A percentile compares a stretch with the other conserved stretches of the same genome.
Evolutionary conservation across 768 basidiomycete species (phyloP).

Genomic region (Tricholomella constricta): DNA sequence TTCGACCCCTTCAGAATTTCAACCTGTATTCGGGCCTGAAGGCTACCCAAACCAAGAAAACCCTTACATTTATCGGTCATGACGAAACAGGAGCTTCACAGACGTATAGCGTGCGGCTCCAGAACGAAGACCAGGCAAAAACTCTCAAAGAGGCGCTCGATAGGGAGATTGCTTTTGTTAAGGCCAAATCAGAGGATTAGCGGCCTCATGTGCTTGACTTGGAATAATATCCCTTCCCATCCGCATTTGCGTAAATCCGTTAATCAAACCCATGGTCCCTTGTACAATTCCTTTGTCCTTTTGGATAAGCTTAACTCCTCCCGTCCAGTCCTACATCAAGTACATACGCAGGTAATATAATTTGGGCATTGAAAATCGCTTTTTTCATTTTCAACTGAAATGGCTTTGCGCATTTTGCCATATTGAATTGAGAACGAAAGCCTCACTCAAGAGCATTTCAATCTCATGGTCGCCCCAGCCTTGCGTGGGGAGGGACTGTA

Average conservation of each 20-base stretch:
- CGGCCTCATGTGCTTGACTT: background rate
- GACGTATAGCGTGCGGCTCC: constrained; percentile 63
- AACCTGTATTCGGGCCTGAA: constrained; percentile 61
- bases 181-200: constrained; percentile 35
- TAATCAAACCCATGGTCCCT: background rate
- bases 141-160: constrained; percentile 63
- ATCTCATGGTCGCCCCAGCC: constrained; percentile 96
- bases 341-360: constrained; percentile 7
- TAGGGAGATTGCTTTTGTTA: constrained; percentile 57
- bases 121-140: constrained; percentile 57
- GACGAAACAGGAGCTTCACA: constrained; percentile 53
- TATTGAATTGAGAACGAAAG: constrained; percentile 90
- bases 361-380: background rate
- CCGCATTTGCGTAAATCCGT: background rate
- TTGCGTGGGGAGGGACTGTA: constrained; percentile 90
- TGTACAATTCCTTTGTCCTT: background rate
- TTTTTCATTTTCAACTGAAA: constrained; percentile 57
- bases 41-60: constrained; percentile 51
- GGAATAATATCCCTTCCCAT: background rate
- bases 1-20: constrained; percentile 60
- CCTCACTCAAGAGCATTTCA: constrained; percentile 92
- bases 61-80: constrained; percentile 70
- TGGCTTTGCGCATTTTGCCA: constrained; percentile 94
- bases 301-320: background rate
- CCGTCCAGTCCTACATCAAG: constrained; percentile 4